These are phyloP conservation scores for Trichoderma gamsii DNA, from an alignment of 495 filamentous ascomycete species.

Conservation along the genomic window DNA sequence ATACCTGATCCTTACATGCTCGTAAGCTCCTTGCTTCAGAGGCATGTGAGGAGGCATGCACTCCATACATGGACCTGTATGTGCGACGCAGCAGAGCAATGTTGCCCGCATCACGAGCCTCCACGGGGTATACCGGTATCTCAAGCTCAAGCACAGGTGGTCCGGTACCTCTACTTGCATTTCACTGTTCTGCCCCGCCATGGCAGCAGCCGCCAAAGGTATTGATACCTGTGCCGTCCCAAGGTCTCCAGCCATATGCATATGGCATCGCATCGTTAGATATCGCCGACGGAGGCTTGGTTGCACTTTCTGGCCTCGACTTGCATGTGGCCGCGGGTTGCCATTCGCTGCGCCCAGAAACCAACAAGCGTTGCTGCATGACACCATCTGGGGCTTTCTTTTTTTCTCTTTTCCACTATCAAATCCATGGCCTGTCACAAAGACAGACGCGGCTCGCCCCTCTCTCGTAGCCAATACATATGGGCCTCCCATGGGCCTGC, in stretches of 20 bases:
- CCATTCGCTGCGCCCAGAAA: neutral
- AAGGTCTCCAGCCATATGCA: neutral
- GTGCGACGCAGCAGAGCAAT: neutral
- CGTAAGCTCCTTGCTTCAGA: neutral
- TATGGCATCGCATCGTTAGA: neutral
- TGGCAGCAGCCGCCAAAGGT: neutral
- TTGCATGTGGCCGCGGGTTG: neutral
- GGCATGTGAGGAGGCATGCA: neutral
- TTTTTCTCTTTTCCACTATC: neutral
- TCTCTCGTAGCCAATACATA: neutral
- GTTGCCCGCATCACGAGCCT: slow-evolving; percentile 8
- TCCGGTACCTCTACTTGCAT: no score
- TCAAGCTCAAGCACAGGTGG: no score
- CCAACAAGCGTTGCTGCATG: slow-evolving; percentile 9
- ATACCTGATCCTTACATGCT: no score
- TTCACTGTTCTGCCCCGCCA: neutral
- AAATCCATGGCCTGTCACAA: neutral
- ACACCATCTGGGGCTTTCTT: slow-evolving; percentile 7
- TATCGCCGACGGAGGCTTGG: slow-evolving; percentile 1
- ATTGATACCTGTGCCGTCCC: neutral
- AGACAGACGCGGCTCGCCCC: neutral
- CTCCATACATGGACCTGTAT: neutral
- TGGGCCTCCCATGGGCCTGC: neutral
- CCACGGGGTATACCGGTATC: neutral
- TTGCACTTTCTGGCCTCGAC: slow-evolving; percentile 5